These are phyloP conservation scores for Puccinia sorghi DNA, from an alignment of 1,284 basidiomycete species.

Conservation along the genomic window DNA sequence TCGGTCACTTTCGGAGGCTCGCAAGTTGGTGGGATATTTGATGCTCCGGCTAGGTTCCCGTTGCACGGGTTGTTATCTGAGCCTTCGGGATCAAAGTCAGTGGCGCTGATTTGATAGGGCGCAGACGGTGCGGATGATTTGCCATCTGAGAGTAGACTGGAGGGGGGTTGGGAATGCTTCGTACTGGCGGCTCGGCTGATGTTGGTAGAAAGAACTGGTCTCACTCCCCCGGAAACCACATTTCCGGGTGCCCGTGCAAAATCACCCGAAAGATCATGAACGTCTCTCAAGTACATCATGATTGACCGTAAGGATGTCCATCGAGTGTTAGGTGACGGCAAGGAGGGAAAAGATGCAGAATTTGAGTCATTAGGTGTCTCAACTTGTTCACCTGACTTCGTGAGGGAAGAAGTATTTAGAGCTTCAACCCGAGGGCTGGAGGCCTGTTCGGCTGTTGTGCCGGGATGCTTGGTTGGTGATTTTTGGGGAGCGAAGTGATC, in stretches of 20 bases:
- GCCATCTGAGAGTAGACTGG: constrained; percentile 3
- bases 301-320: constrained; percentile 26
- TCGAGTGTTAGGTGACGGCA: not conserved
- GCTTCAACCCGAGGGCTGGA: not conserved
- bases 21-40: not conserved
- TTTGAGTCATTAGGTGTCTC: not conserved
- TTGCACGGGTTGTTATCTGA: constrained; percentile 1
- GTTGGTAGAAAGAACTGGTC: not conserved
- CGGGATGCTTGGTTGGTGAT: not conserved
- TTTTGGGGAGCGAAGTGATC: constrained; percentile 20
- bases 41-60: not conserved
- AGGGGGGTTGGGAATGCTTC: not conserved
- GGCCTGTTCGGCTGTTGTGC: not conserved
- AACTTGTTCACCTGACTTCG: not conserved
- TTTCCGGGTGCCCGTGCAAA: not conserved
- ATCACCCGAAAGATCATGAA: constrained; percentile 48
- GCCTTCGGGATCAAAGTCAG: constrained; percentile 25
- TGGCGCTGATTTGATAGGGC: not conserved
- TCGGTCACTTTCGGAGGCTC: constrained; percentile 24
- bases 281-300: constrained; percentile 49
- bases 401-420: too few relatives aligned
- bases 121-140: not conserved
- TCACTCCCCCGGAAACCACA: not conserved
- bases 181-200: constrained; percentile 37
- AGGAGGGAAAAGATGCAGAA: not conserved